These are phyloP conservation scores for Aspergillus pseudotamarii DNA, from an alignment of 2,329 filamentous ascomycete species.

Conservation along the genomic window DNA sequence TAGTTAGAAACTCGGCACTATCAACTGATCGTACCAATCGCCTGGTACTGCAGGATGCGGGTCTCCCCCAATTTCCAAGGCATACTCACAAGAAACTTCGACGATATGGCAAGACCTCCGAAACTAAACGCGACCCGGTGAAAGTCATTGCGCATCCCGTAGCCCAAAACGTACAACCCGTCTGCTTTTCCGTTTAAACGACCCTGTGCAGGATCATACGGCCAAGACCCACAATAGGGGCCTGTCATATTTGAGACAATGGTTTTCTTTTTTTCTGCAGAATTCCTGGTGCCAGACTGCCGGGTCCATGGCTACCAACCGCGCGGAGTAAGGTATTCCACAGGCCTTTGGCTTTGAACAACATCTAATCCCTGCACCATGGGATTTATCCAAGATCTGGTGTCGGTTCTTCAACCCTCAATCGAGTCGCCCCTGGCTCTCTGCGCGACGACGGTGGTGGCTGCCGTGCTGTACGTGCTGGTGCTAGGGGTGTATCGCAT, in stretches of 20 bases:
- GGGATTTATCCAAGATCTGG: conserved; percentile 7
- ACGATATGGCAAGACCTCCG: conserved; percentile 3
- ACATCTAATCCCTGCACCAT: conserved; percentile 5
- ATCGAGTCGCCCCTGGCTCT: neutral
- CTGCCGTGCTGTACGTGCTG: neutral
- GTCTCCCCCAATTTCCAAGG: conserved; percentile 1
- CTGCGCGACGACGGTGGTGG: neutral
- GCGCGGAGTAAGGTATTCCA: neutral
- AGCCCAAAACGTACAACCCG: neutral
- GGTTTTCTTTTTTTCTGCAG: conserved; percentile 2
- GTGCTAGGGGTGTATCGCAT: conserved; percentile 14
- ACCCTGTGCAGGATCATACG: neutral
- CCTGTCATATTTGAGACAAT: conserved; percentile 8
- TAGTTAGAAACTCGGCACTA: conserved; percentile 1
- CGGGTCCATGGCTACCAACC: neutral
- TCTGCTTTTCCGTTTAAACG: neutral
- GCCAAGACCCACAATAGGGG: conserved; percentile 3
- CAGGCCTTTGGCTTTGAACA: conserved; percentile 3
- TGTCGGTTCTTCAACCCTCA: neutral
- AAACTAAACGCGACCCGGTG: neutral
- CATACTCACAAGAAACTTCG: neutral
- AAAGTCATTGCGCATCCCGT: conserved; percentile 1
- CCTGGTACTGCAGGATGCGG: conserved; percentile 3
- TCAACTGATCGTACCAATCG: conserved; percentile 4
- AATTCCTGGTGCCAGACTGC: neutral